Conservation (phyloP, 1,284 basidiomycete species). For the Veloboletus limbatus region DNA sequence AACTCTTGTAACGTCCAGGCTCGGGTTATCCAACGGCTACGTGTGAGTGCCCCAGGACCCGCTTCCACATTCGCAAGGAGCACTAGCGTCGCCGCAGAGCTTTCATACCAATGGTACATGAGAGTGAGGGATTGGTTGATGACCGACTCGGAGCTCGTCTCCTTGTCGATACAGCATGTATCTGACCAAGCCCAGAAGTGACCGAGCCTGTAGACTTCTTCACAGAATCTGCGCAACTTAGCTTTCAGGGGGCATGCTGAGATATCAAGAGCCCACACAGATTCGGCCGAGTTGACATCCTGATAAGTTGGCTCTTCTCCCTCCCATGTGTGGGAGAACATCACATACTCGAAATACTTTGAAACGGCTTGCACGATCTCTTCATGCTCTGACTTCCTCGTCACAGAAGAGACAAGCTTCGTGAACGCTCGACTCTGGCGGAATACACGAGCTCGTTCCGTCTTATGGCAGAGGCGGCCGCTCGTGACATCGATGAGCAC, state of each 20-base stretch:
- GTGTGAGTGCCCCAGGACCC: not conserved
- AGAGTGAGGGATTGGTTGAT: not conserved
- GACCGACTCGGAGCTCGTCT: not conserved
- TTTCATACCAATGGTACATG: constrained; percentile 1
- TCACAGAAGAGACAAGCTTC: not conserved
- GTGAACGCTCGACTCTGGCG: not conserved
- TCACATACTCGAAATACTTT: not conserved
- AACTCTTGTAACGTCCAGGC: constrained; percentile 1
- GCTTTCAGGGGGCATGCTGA: not conserved
- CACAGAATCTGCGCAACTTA: not conserved
- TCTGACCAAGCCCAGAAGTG: not conserved
- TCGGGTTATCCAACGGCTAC: not conserved
- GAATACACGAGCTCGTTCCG: not conserved
- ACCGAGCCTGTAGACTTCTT: not conserved
- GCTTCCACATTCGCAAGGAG: not conserved
- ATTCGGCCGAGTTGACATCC: not conserved
- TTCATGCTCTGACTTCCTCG: not conserved
- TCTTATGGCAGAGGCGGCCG: not conserved
- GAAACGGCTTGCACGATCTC: not conserved
- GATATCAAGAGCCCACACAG: not conserved
- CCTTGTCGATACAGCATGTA: not conserved
- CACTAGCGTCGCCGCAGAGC: not conserved
- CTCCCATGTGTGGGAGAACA: not conserved
- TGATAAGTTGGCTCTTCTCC: not conserved
- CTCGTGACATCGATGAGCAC: not conserved